These are phyloP conservation scores for Desmodesmus armatus DNA, from an alignment of 139 green algal genomes.

Conservation along the genomic window DNA sequence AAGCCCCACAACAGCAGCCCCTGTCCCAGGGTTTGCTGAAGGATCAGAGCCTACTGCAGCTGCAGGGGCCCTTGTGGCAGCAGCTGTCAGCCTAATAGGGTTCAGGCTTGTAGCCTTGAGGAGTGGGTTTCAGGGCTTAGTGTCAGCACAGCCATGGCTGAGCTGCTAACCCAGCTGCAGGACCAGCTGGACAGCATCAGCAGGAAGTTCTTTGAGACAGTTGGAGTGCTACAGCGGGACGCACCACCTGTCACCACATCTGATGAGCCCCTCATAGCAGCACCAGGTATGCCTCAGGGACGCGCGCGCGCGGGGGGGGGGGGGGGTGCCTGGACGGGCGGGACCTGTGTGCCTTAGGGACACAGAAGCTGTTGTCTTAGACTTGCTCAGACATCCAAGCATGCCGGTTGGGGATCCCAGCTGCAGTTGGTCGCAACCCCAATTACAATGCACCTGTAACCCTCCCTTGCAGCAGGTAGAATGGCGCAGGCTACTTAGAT, in stretches of 20 bases:
- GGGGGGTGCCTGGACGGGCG: no score
- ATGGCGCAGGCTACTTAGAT: no score
- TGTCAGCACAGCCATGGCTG: slow-evolving; percentile 22
- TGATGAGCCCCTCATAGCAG: not conserved
- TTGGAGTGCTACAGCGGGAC: slow-evolving; percentile 39
- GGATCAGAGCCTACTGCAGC: not conserved
- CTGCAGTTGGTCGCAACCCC: no score
- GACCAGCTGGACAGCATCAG: slow-evolving; percentile 23
- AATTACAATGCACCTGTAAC: no score
- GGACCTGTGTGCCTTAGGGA: no score
- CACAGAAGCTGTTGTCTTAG: no score
- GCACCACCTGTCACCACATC: not conserved
- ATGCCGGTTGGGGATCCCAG: no score
- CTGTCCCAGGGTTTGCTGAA: no score
- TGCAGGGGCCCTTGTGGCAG: not conserved
- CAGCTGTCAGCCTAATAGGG: not conserved
- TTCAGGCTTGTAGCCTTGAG: not conserved
- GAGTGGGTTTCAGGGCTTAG: not conserved
- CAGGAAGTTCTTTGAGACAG: slow-evolving; percentile 1
- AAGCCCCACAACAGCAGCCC: not conserved
- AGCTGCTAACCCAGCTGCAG: slow-evolving; percentile 44
- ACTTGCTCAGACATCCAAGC: no score
- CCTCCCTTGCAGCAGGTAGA: no score
- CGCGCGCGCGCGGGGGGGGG: not conserved
- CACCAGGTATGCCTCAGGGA: no score